These are phyloP conservation scores for Barnettozyma populi DNA, from an alignment of 805 yeast species.

Conservation along the genomic window DNA sequence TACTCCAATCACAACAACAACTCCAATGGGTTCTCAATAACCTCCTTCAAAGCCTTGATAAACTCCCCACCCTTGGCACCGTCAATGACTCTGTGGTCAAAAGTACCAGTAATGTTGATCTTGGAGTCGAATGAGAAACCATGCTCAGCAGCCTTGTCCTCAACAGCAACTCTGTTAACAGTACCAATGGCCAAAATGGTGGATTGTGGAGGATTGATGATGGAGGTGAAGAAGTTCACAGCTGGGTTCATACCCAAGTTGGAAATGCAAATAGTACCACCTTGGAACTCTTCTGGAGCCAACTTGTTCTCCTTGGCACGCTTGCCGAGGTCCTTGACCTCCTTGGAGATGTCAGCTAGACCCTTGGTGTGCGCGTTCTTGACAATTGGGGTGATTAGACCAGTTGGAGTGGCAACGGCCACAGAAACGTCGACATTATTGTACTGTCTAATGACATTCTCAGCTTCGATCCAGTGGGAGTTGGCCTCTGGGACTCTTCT, in stretches of 20 bases:
- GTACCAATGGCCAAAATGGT: conserved; percentile 95
- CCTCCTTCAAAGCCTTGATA: conserved; percentile 86
- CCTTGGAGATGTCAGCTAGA: conserved; percentile 70
- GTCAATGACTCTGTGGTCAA: conserved; percentile 95
- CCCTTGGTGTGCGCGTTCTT: conserved; percentile 86
- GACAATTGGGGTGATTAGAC: conserved; percentile 94
- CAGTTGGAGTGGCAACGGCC: conserved; percentile 98
- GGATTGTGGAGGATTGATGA: conserved; percentile 96
- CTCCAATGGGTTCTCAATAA: conserved; percentile 94
- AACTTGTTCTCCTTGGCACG: conserved; percentile 94
- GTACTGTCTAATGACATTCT: conserved; percentile 90
- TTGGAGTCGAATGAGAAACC: conserved; percentile 92
- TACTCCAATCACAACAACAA: conserved; percentile 56
- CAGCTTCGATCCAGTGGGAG: conserved; percentile 85
- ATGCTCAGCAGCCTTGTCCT: conserved; percentile 82
- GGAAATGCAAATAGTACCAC: conserved; percentile 97
- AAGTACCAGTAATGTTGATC: conserved; percentile 90
- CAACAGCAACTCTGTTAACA: conserved; percentile 85
- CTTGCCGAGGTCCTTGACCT: conserved; percentile 88
- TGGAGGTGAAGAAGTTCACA: conserved; percentile 88
- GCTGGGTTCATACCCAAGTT: conserved; percentile 99
- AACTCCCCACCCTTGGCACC: conserved; percentile 98
- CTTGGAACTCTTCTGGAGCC: conserved; percentile 95
- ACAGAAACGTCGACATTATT: conserved; percentile 88
- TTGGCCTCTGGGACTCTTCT: conserved; percentile 90